phyloP scores from a whole-genome alignment of 2,329 filamentous ascomycete genomes.

The Xylaria polymorpha region DNA sequence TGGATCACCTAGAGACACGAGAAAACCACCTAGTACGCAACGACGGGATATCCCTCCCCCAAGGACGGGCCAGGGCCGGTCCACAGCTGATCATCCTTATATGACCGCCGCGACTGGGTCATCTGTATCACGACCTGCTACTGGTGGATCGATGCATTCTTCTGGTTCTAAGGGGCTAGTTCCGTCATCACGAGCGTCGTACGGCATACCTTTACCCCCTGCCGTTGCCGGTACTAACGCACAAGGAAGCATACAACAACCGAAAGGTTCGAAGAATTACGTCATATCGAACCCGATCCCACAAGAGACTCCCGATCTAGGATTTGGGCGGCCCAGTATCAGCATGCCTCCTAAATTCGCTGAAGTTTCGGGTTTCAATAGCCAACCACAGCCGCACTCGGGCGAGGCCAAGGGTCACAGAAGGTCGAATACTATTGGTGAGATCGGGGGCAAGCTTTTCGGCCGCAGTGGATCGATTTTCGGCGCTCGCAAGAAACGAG shows the following conservation, averaged over 20 bases:
- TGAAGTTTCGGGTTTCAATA: constrained; percentile 68
- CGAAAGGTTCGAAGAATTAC: constrained; percentile 74
- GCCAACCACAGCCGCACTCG: constrained; percentile 60
- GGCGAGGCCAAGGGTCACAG: constrained; percentile 68
- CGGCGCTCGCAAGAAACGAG: constrained; percentile 62
- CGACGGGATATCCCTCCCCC: constrained; percentile 59
- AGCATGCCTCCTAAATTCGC: constrained; percentile 69
- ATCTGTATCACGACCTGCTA: constrained; percentile 73
- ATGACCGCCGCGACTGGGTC: constrained; percentile 60
- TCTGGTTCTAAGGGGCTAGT: constrained; percentile 71
- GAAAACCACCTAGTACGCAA: constrained; percentile 62
- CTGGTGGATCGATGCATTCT: constrained; percentile 82
- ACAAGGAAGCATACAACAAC: constrained; percentile 90
- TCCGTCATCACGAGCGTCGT: constrained; percentile 71
- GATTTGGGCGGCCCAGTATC: constrained; percentile 70
- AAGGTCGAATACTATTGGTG: constrained; percentile 80
- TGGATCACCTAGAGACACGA: constrained; percentile 49
- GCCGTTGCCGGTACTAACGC: constrained; percentile 89
- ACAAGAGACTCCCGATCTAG: constrained; percentile 62
- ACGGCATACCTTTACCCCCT: constrained; percentile 88
- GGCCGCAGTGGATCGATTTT: constrained; percentile 86
- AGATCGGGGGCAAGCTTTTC: constrained; percentile 85
- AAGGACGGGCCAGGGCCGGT: constrained; percentile 62
- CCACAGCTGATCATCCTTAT: constrained; percentile 65
- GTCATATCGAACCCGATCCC: constrained; percentile 76